Evolutionary conservation across 2,329 filamentous ascomycete genomes (phyloP).

Genomic region (Fusarium tjaetaba): DNA sequence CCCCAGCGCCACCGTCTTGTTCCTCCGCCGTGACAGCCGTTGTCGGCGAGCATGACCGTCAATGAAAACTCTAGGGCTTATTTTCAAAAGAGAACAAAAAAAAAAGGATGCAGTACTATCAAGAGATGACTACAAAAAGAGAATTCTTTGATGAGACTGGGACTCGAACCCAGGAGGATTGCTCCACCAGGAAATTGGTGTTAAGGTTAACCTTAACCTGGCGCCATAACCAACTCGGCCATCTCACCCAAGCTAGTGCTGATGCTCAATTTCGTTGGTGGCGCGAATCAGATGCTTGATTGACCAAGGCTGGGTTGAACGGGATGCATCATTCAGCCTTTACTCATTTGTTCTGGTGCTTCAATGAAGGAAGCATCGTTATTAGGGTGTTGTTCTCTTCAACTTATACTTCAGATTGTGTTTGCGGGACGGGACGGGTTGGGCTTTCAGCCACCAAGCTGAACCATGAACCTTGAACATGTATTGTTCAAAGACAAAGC

Average conservation of each 20-base stretch:
- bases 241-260: conserved; percentile 27
- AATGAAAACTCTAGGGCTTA: fast-evolving
- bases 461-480: not conserved
- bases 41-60: fast-evolving
- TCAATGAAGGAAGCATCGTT: not conserved
- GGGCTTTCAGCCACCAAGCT: not conserved
- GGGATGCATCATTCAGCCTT: fast-evolving
- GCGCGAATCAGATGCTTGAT: not conserved
- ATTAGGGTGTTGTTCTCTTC: fast-evolving
- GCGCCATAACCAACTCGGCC: conserved; percentile 33
- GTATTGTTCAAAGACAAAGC: not conserved
- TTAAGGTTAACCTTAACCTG: conserved; percentile 32
- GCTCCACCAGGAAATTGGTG: conserved; percentile 31
- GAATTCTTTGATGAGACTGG: conserved; percentile 20
- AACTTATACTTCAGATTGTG: not conserved
- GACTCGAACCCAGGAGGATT: conserved; percentile 33
- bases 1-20: not conserved
- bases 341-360: fast-evolving
- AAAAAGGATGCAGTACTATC: fast-evolving
- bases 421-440: not conserved
- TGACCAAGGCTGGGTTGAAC: fast-evolving
- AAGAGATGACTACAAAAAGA: not conserved
- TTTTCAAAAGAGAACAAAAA: not conserved
- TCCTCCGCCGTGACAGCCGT: fast-evolving
- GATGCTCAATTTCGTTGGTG: fast-evolving